Evolutionary conservation across 352 stramenopile genomes (phyloP).

Genomic region (Phytophthora rubi): DNA sequence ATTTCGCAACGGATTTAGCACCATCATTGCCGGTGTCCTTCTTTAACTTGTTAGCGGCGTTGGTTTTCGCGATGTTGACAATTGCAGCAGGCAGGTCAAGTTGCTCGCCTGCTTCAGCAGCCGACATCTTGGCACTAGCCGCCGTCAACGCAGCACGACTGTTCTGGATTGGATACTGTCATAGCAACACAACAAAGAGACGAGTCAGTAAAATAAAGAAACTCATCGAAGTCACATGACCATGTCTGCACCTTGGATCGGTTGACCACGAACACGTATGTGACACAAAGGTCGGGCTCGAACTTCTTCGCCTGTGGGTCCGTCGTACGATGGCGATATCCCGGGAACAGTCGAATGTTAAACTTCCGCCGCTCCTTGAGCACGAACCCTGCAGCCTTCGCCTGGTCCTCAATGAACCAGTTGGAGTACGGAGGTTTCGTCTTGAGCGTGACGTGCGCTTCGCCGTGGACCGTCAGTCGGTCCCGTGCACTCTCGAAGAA

Average conservation of each 20-base stretch:
- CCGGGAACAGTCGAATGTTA: conserved; percentile 73
- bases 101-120: conserved; percentile 26
- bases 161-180: conserved; percentile 45
- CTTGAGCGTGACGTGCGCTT: conserved; percentile 89
- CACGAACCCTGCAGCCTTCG: conserved; percentile 70
- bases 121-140: conserved; percentile 20
- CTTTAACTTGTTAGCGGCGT: conserved; percentile 16
- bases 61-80: conserved; percentile 33
- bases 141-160: conserved; percentile 29
- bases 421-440: conserved; percentile 88
- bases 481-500: conserved; percentile 86
- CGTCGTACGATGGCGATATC: conserved; percentile 89
- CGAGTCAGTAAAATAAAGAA: neutral
- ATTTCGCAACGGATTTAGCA: neutral
- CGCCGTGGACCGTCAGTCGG: conserved; percentile 61
- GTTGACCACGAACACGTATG: conserved; percentile 90
- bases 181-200: neutral
- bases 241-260: conserved; percentile 58
- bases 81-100: conserved; percentile 38
- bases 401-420: conserved; percentile 88
- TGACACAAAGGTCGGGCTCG: conserved; percentile 82
- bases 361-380: conserved; percentile 82
- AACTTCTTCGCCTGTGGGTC: conserved; percentile 87
- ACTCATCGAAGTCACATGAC: neutral
- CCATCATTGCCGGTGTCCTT: neutral